Evolutionary conservation across 1,284 basidiomycete species (phyloP), one percentile per base, ranked within the genome.

Genomic region (Termitomyces sp.): DNA sequence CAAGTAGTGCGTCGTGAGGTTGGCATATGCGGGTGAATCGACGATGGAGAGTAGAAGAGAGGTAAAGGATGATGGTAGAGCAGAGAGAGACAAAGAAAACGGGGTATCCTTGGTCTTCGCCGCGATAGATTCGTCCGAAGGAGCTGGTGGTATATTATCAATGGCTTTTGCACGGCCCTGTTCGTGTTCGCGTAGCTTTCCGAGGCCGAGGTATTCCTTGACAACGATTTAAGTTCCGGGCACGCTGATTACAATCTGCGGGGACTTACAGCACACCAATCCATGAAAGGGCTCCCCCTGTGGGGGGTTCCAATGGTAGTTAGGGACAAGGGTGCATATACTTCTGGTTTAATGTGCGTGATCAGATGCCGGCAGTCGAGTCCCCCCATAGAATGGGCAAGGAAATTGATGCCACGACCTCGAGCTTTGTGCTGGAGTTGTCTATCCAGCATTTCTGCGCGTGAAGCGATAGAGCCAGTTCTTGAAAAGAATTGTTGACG

Each of bases 311-410:
- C 88, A 58, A 99, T 82, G 14, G 88, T 92, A 0, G 92, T 98
- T 55, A 99, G 73, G 6, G 91, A 94, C 37, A 93, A 71, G 0
- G 97, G 95, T 1, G 76, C 79, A 70, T 99, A 99, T 50, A 90
- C 83, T 14, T 73, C 78, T 0, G 96, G 94, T 57, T 81, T 81
- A 62, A 96, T 79, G 66, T 91, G 87, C 2, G 91, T 84, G 52
- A 99, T 93, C 14, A 99, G 75, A 66, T 97, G 85, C 46, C 96
- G 81, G 64, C 91, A 92, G 64, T 97, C 94, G n/a, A 97, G 78
- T 1, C 94, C 94, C 19, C 92, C 92, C 97, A 99, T 99, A 16
- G 91, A 94, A 67, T 99, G 97, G 0, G 92, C 97, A 42, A 99
- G 76, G 63, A 99, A 87, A 68, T 99, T 99, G 64, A 98, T 69